Base-by-base conservation (phyloP, 164 flowering plant genomes). In the Nymphaea thermarum region DNA sequence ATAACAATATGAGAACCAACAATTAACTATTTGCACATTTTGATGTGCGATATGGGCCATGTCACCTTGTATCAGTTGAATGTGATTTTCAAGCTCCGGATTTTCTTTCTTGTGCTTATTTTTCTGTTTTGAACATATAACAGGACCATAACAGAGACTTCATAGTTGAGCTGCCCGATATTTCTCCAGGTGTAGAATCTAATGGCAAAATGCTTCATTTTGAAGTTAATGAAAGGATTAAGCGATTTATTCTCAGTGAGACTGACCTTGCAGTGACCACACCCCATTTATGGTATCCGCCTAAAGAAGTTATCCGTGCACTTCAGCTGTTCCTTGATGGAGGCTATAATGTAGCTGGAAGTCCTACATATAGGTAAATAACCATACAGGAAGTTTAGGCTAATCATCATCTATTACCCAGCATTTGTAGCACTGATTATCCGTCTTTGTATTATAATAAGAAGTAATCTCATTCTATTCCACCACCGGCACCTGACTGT, bases 101-200 rank as follows among this genome's bases (percentile, higher is more conserved):
- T 25, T 25, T 25, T 25, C 36, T 25, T 25, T 25, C 36, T 25
- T 25, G 36, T 25, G 36, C 36, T 25, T 25, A 25, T 25, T 25
- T 25, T 25, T 25, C 36, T 25, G 36, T 25, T 1, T 45, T 45
- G 53, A 45, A 45, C 11, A 10, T 67, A 65, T 71, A 72, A 72
- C 90, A 91, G 98, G 87, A 94, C 72, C 98, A 94, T 72, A 91
- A 91, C 79, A 86, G 60, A 60, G 98, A 94, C 74, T 94, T 72
- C 77, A 87, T 94, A 67, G 97, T 94, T 66, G 72, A 87, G 67
- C 75, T 94, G 75, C 98, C 97, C 0, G 97, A 94, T 61, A 87
- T 92, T 91, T 85, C 86, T 81, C 96, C 98, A 60, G 79, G 89
- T n/a, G 43, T 47, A n/a, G 55, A 65, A 57, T 66, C 74, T 42